Percentiles rank a stretch among this genome's conserved stretches.
phyloP scores from a whole-genome alignment of 2,329 filamentous ascomycete genomes.

The Arthrobotrys entomopaga region DNA sequence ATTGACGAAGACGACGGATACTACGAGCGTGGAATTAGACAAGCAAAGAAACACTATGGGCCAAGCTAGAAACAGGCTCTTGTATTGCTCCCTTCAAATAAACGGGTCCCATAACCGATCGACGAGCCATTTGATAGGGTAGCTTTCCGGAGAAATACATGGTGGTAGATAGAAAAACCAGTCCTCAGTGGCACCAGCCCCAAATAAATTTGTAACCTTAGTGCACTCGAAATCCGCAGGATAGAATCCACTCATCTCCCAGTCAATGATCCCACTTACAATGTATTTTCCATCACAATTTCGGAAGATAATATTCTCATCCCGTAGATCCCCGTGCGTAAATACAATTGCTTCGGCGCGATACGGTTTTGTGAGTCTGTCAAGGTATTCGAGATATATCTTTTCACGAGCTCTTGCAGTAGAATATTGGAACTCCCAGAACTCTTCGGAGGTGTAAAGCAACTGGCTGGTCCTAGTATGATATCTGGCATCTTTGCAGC shows the following conservation, averaged over 20 bases:
- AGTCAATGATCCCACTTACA: constrained; percentile 59
- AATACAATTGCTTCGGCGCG: constrained; percentile 28
- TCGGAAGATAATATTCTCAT: constrained; percentile 36
- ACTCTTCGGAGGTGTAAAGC: constrained; percentile 35
- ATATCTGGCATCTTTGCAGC: constrained; percentile 33
- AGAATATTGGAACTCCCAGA: constrained; percentile 36
- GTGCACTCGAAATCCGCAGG: constrained; percentile 59
- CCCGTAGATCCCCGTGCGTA: constrained; percentile 33
- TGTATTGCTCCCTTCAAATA: constrained; percentile 24
- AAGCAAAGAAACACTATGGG: constrained; percentile 39
- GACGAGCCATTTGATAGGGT: constrained; percentile 35
- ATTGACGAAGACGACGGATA: constrained; percentile 40
- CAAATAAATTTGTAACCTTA: constrained; percentile 39
- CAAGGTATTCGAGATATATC: constrained; percentile 21
- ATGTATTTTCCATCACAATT: constrained; percentile 28
- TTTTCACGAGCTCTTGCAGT: constrained; percentile 9
- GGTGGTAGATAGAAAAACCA: constrained; percentile 34
- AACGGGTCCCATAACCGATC: constrained; percentile 32
- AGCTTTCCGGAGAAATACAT: constrained; percentile 40
- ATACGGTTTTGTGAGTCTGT: constrained; percentile 31
- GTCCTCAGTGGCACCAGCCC: constrained; percentile 6
- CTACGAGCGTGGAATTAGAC: constrained; percentile 31
- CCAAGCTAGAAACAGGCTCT: constrained; percentile 17
- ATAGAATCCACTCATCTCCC: constrained; percentile 60
- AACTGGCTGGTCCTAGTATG: constrained; percentile 21